Evolutionary conservation across 148 eudicot genomes (phyloP).

Genomic region (Cornus florida): DNA sequence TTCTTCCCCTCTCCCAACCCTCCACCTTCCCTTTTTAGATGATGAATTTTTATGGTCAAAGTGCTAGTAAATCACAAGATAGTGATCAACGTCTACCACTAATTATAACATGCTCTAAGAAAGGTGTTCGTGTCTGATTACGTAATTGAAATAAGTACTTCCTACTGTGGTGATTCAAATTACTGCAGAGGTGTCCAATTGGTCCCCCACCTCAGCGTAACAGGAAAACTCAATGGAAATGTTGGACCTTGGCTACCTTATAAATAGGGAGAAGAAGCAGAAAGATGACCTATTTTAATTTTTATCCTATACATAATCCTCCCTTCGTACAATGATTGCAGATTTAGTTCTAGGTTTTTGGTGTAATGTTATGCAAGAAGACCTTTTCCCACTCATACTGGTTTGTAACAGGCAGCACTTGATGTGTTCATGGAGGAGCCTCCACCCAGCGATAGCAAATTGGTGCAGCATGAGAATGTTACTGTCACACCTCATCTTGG

Average conservation of each 20-base stretch:
- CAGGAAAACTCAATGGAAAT: not conserved
- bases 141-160: too few relatives aligned
- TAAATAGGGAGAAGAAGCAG: not conserved
- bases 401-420: conserved; percentile 64
- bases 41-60: not conserved
- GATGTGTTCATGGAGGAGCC: conserved; percentile 90
- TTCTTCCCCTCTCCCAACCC: not conserved
- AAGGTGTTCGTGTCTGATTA: too few relatives aligned
- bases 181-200: not conserved
- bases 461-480: conserved; percentile 76
- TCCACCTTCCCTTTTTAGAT: not conserved
- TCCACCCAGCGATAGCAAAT: conserved; percentile 71
- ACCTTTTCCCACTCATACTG: not conserved
- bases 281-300: not conserved
- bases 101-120: too few relatives aligned
- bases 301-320: not conserved
- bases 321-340: not conserved
- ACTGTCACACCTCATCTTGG: conserved; percentile 94
- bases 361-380: not conserved
- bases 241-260: not conserved
- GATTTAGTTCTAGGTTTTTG: not conserved
- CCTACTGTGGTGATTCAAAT: too few relatives aligned
- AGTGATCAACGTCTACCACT: not conserved
- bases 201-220: not conserved
- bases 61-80: not conserved